Evolutionary conservation across 306 rosid species (phyloP), one percentile per base, ranked within the genome.

Genomic region (Cicer cuneatum): DNA sequence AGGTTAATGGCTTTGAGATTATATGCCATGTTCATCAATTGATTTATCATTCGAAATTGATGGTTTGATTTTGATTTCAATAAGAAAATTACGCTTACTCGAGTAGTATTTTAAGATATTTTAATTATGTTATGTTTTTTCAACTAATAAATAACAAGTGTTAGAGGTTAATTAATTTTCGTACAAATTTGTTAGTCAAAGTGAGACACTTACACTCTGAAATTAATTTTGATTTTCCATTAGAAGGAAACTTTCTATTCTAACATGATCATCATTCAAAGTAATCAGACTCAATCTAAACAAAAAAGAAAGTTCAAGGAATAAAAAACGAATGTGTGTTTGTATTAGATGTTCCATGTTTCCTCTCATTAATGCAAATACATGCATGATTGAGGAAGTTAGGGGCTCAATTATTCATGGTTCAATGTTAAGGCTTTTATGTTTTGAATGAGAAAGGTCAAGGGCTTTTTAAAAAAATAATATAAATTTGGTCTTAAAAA

Each of bases 1-100:
- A 66, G 60, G 67, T 79, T 68, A 76, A 76, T 78, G 71, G 19
- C 77, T 40, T 69, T 38, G 0, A 58, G 71, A 74, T 56, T 79
- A 49, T 71, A 11, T 53, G 21, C 54, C 39, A 39, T 45, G 10
- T 69, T 68, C 43, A 69, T 81, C 72, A 38, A 41, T 81, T 69
- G 71, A 72, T 80, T 66, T 49, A 76, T 66, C 83, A 35, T 61
- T 76, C 14, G 42, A 72, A 63, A 46, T 54, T 65, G 69, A 77
- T 10, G 67, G 37, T 67, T 35, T 60, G 19, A 7, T 60, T 60
- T 13, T 60, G 21, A 60, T 45, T 29, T 59, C 18, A 29, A 58
- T 5, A 5, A 43, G 9, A 29, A 29, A 29, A 21, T 21, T 29
- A 29, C 1, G 0, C 5, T 29, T 29, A 29, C 5, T 5, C 35